Base-by-base conservation (phyloP, 2,329 filamentous ascomycete species). In the Sporothrix phasma region DNA sequence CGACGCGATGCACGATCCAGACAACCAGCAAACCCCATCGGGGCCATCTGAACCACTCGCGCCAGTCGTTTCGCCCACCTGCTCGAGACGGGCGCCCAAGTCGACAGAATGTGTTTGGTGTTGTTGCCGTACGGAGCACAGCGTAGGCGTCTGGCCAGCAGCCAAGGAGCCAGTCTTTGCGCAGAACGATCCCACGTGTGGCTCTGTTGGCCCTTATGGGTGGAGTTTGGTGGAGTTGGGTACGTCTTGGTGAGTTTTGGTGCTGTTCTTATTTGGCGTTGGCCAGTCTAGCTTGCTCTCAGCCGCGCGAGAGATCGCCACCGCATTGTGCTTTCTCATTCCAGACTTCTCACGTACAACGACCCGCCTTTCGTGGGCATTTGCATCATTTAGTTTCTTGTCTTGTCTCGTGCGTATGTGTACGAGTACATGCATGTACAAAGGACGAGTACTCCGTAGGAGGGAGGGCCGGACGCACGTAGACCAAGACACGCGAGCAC, bases 61-160 rank as follows among this genome's bases (percentile, higher is more conserved):
- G 59, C 61, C 65, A 68, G 67, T 68, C 67, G 58, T 67, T 67
- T 49, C 61, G 67, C 64, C 67, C 67, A 68, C 67, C 67, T 68
- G 67, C 67, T 64, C 66, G 19, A 46, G 29, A 19, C 34, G 22
- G 39, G 51, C 54, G 45, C 19, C 43, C 22, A 53, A 41, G 46
- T 53, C 56, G 60, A 34, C 19, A 11, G 58, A 31, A 34, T 19
- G 37, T 43, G 6, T 19, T 39, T n/a, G 31, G 37, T 45, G 37
- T 26, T 59, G 37, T n/a, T 19, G 58, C 17, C 58, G 58, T 37
- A 11, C 7, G 31, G 19, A 15, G 51, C 15, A 19, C 10, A 11
- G 11, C 34, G 34, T 11, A 37, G 15, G 34, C 34, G 34, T 13
- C 11, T 37, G 34, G 34, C 15, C 17, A 17, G 41, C 31, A 17